Evolutionary conservation across 345 rosid genomes (phyloP), one percentile per base, ranked within the genome.

Genomic region (Eucalyptus sp.): DNA sequence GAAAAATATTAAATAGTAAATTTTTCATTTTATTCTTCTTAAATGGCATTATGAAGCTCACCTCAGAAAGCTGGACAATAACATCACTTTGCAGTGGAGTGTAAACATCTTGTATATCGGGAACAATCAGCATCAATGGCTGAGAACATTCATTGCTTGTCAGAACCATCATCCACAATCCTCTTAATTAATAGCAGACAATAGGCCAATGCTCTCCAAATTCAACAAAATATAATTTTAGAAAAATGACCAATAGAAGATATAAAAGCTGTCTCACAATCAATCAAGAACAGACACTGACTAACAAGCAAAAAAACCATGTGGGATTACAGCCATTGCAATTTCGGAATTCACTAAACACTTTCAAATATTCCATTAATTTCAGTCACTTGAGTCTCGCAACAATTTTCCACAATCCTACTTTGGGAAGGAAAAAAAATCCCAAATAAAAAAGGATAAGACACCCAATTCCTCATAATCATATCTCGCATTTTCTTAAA

Each of bases 61-160:
- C 99, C 96, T 98, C 99, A 87, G 99, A 95, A 89, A 97, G 93
- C 76, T 93, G 97, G 90, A 98, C 99, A 92, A 98, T 91, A 76
- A 98, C 95, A 94, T 98, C 99, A 86, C 97, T 94, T 91, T 96
- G 93, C 88, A 98, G 91, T 80, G 99, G 99, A 88, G 99, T 98
- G 90, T 97, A 98, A 56, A 98, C 99, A 93, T 98, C 99, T 95
- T 96, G 95, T 85, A 98, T 91, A 91, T 98, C 99, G 46, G 99
- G 99, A 89, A 97, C 99, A 89, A 98, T 96, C 88, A 98, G 97
- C 99, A 98, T 98, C 95, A 97, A 86, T 60, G 99, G 99, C 98
- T 97, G 97, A 95, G 95, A 87, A 90, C 54, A 88, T 89, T 87
- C 43, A 51, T 31, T 52, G 85, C 17, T 41, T 43, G 84, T 76